Percentiles rank a stretch among this genome's conserved stretches.
Evolutionary conservation across 768 basidiomycete species (phyloP).

Genomic region (Flagelloscypha sp.): DNA sequence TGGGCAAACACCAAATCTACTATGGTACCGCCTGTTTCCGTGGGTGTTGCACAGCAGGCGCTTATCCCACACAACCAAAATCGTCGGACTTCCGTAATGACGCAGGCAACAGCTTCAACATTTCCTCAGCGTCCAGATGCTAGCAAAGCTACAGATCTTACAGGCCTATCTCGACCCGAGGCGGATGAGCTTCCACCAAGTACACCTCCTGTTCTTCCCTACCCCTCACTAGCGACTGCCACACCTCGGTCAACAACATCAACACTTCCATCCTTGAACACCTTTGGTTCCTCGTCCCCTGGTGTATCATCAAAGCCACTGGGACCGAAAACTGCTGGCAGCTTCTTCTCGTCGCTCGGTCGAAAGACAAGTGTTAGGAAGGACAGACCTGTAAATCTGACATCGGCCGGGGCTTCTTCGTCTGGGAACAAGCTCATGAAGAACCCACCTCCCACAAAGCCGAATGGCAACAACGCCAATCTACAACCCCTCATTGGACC

Average conservation of each 20-base stretch:
- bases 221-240: conserved; percentile 54
- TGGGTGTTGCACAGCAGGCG: too few relatives aligned
- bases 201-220: conserved; percentile 57
- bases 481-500: conserved; percentile 28
- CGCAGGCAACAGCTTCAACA: conserved; percentile 29
- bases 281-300: conserved; percentile 23
- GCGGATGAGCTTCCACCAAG: conserved; percentile 46
- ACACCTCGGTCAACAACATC: conserved; percentile 23
- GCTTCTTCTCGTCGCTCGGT: conserved; percentile 70
- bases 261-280: conserved; percentile 22
- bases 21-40: too few relatives aligned
- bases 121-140: conserved; percentile 79
- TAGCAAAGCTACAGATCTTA: conserved; percentile 67
- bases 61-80: conserved; percentile 1
- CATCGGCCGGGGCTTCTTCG: conserved; percentile 19
- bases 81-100: neutral
- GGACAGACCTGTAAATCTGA: conserved; percentile 12
- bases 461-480: conserved; percentile 14
- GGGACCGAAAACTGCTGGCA: conserved; percentile 39
- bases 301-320: conserved; percentile 47
- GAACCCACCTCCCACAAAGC: conserved; percentile 23
- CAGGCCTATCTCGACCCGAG: conserved; percentile 29
- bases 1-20: too few relatives aligned
- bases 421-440: conserved; percentile 29
- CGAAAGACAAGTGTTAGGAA: conserved; percentile 55